Evolutionary conservation across 164 flowering plant genomes (phyloP), one percentile per base, ranked within the genome.

Genomic region (Vitis labrusca): DNA sequence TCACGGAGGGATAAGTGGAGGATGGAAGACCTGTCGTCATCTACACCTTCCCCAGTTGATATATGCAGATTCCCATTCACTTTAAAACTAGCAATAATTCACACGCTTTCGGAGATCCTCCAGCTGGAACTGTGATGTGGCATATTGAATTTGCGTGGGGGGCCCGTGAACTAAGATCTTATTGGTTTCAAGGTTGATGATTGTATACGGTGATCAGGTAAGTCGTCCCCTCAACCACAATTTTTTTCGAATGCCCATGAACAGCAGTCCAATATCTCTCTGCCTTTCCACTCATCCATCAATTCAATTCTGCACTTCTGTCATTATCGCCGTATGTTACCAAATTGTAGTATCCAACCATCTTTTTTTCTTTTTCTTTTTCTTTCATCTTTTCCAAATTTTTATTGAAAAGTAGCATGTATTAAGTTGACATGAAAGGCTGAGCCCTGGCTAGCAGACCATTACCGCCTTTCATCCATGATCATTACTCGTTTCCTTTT

Each of bases 61-160:
- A 17, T 17, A 37, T 37, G 44, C 60, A 73, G 69, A 66, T 59
- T 59, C 69, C 65, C 32, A 65, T 50, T 65, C 51, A 50, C 59
- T 37, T 52, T 23, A 30, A 51, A 60, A 17, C 10, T 62, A 17
- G 16, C 78, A 75, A 75, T 75, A 75, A 71, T 75, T 75, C 71
- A 75, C 15, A 4, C 66, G 52, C 78, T 75, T 75, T 71, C 17
- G 71, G 64, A 71, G 74, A 71, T 66, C 55, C 78, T 66, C 64
- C 74, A 75, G 78, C 78, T 75, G 72, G 70, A 67, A 72, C 23
- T 51, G 47, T 60, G 70, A 66, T 17, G 61, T 65, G 61, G 73
- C 67, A 55, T 3, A 2, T 47, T 54, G 61, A 62, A 16, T 55
- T 19, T 47, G 50, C 9, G 0, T 13, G n/a, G 50, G 60, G 53